Evolutionary conservation across 164 flowering plant genomes (phyloP).

Genomic region (Piper longum): DNA sequence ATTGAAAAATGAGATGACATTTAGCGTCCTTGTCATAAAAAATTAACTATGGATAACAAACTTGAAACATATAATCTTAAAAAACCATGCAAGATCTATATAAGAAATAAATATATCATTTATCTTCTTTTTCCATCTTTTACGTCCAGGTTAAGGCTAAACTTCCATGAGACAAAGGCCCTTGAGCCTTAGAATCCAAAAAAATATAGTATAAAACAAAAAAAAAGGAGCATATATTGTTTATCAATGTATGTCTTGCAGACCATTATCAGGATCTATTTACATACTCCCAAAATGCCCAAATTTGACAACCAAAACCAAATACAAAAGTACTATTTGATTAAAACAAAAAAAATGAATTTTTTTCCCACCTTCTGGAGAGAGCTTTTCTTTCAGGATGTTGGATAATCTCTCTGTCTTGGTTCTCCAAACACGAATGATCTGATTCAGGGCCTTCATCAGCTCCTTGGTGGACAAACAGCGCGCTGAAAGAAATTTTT

Average conservation of each 20-base stretch:
- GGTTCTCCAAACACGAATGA: slow-evolving; percentile 38
- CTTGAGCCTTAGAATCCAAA: not conserved
- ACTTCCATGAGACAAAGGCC: not conserved
- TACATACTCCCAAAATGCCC: no score
- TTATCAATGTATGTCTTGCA: not conserved
- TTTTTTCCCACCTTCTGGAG: slow-evolving; percentile 60
- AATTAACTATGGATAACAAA: no score
- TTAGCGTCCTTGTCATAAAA: no score
- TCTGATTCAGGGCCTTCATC: slow-evolving; percentile 48
- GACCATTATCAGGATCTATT: not conserved
- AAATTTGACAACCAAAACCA: no score
- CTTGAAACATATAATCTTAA: no score
- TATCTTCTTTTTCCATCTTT: no score
- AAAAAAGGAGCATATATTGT: not conserved
- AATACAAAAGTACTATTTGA: not conserved
- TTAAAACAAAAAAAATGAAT: slow-evolving; percentile 3
- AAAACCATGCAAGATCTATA: no score
- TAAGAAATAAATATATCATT: no score
- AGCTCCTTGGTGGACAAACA: slow-evolving; percentile 42
- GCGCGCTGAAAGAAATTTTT: slow-evolving; percentile 62
- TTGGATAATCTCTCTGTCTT: slow-evolving; percentile 32
- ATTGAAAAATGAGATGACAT: no score
- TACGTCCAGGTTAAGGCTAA: not conserved
- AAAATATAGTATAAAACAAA: no score
- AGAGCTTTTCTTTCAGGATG: slow-evolving; percentile 29